Conservation (phyloP, 1,284 basidiomycete species). For the Apiotrichum sp. region DNA sequence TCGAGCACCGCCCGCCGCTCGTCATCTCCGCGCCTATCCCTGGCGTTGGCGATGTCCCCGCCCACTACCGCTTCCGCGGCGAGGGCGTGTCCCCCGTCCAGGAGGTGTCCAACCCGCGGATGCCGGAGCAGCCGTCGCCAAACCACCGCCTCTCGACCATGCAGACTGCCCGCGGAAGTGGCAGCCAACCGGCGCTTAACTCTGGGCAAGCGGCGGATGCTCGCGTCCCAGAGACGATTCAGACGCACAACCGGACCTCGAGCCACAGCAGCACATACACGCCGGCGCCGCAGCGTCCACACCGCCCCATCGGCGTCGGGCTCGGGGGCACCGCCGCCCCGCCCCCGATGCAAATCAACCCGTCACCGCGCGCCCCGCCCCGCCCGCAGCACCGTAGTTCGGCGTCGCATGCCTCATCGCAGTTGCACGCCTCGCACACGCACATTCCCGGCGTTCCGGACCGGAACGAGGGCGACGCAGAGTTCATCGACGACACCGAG, state of each 20-base stretch:
- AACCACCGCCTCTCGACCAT: no score
- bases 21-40: background rate
- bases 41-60: constrained; percentile 1
- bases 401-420: background rate
- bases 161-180: no score
- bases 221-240: no score
- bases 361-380: background rate
- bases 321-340: background rate
- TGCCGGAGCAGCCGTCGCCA: no score
- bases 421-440: no score
- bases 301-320: background rate
- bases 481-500: constrained; percentile 3
- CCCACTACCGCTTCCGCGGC: background rate
- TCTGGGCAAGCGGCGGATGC: no score
- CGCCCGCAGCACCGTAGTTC: background rate
- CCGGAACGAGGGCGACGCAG: background rate
- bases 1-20: background rate
- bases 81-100: background rate
- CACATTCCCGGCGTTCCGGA: no score
- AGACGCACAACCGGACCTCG: no score
- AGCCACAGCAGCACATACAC: background rate
- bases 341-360: background rate
- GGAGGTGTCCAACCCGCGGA: no score
- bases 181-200: no score
- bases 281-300: background rate